These are phyloP conservation scores for Rosa chinensis DNA, from an alignment of 306 rosid species.

Conservation along the genomic window DNA sequence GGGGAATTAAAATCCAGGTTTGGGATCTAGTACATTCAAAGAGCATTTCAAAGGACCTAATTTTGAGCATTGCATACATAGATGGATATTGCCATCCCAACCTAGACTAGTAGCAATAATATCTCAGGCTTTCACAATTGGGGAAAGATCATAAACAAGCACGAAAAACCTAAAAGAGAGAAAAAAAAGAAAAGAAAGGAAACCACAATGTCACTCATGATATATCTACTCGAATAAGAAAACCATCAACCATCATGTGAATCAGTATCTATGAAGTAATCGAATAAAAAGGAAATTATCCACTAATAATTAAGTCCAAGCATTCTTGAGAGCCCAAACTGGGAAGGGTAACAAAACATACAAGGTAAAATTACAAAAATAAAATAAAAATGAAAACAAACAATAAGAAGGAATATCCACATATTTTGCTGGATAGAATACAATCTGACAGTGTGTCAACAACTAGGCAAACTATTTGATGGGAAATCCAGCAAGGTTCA, in stretches of 20 bases:
- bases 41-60: too few relatives aligned
- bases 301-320: conserved; percentile 36
- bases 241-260: not conserved
- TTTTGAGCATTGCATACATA: not conserved
- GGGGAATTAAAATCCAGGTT: too few relatives aligned
- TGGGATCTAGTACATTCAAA: too few relatives aligned
- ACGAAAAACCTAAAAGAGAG: not conserved
- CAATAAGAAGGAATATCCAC: conserved; percentile 46
- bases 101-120: not conserved
- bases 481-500: conserved; percentile 50
- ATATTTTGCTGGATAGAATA: conserved; percentile 51
- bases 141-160: not conserved
- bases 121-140: not conserved
- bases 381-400: not conserved
- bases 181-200: too few relatives aligned
- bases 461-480: conserved; percentile 48
- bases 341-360: conserved; percentile 21
- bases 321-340: conserved; percentile 34
- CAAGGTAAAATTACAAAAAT: not conserved
- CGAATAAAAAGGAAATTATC: conserved; percentile 28
- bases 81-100: not conserved
- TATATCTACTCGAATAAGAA: not conserved
- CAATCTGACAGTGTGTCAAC: conserved; percentile 36
- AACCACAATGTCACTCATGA: not conserved
- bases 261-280: not conserved